Percentiles rank a stretch among this genome's conserved stretches.
phyloP scores from a whole-genome alignment of 2,329 filamentous ascomycete genomes.

The Coniochaeta prunicola region DNA sequence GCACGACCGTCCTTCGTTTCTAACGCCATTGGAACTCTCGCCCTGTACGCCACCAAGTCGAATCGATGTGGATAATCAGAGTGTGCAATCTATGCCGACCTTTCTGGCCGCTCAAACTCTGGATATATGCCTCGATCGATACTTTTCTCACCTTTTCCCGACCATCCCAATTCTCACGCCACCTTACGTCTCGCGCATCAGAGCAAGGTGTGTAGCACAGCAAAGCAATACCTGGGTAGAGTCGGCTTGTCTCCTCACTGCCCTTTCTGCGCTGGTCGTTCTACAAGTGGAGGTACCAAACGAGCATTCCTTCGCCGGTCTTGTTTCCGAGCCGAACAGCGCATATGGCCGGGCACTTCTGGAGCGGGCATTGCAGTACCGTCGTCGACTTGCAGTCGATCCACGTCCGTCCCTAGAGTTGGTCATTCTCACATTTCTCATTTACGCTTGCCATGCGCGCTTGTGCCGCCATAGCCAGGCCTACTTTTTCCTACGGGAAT shows the following conservation, averaged over 20 bases:
- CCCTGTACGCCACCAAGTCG: neutral
- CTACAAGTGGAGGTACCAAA: constrained; percentile 32
- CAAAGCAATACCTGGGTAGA: constrained; percentile 20
- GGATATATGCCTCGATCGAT: constrained; percentile 29
- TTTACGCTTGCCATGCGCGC: constrained; percentile 35
- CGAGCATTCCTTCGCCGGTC: constrained; percentile 21
- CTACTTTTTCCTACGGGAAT: constrained; percentile 34
- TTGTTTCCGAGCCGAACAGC: constrained; percentile 27
- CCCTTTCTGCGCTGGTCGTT: constrained; percentile 32
- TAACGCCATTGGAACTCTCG: neutral
- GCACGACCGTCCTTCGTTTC: neutral
- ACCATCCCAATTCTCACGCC: constrained; percentile 35
- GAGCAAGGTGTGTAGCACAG: constrained; percentile 17
- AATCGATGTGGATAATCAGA: neutral
- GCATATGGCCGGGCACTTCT: constrained; percentile 29
- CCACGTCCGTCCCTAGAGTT: constrained; percentile 29
- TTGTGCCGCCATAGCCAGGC: constrained; percentile 35
- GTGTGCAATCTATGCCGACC: neutral
- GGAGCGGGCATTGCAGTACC: constrained; percentile 25
- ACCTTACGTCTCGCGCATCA: constrained; percentile 22
- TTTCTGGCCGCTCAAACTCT: neutral
- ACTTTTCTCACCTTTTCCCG: constrained; percentile 30
- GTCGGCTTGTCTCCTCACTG: constrained; percentile 27
- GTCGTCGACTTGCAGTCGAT: constrained; percentile 24
- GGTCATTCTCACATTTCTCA: constrained; percentile 33